Conservation (phyloP, 495 filamentous ascomycete species). For the Cryomyces antarcticus region DNA sequence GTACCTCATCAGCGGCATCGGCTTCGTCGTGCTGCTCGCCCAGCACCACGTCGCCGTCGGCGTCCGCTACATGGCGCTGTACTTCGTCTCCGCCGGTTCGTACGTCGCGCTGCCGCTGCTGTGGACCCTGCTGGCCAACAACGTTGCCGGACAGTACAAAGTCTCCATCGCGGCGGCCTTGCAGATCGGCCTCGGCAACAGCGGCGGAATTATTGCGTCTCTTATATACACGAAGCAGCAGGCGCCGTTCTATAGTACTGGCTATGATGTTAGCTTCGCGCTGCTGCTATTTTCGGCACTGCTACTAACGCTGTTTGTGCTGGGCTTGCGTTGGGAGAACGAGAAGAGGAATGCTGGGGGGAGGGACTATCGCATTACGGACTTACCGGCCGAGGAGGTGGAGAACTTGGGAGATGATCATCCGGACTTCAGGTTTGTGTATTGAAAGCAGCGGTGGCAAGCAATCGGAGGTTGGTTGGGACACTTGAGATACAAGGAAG, state of each 20-base stretch:
- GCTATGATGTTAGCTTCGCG: constrained; percentile 19
- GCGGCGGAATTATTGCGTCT: constrained; percentile 21
- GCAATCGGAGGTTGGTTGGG: too few relatives aligned
- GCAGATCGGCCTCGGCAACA: constrained; percentile 29
- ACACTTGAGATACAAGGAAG: too few relatives aligned
- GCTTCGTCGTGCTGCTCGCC: constrained; percentile 15
- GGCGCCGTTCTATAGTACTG: constrained; percentile 17
- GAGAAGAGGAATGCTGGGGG: constrained; percentile 11
- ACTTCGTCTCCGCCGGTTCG: constrained; percentile 10
- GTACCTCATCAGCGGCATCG: constrained; percentile 11
- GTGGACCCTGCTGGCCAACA: constrained; percentile 17
- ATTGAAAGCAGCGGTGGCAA: too few relatives aligned
- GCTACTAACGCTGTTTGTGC: constrained; percentile 20
- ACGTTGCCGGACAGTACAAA: constrained; percentile 16
- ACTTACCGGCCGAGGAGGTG: too few relatives aligned
- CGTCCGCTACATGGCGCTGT: constrained; percentile 6
- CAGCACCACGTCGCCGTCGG: constrained; percentile 5
- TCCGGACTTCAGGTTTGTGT: too few relatives aligned
- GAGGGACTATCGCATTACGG: too few relatives aligned
- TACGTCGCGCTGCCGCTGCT: constrained; percentile 21
- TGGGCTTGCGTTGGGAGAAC: constrained; percentile 19
- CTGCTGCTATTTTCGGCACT: constrained; percentile 29
- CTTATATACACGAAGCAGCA: constrained; percentile 19
- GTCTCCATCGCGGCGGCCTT: constrained; percentile 26
- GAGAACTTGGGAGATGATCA: too few relatives aligned